Evolutionary conservation across 2,329 filamentous ascomycete species (phyloP).

Genomic region (Tolypocladium inflatum): DNA sequence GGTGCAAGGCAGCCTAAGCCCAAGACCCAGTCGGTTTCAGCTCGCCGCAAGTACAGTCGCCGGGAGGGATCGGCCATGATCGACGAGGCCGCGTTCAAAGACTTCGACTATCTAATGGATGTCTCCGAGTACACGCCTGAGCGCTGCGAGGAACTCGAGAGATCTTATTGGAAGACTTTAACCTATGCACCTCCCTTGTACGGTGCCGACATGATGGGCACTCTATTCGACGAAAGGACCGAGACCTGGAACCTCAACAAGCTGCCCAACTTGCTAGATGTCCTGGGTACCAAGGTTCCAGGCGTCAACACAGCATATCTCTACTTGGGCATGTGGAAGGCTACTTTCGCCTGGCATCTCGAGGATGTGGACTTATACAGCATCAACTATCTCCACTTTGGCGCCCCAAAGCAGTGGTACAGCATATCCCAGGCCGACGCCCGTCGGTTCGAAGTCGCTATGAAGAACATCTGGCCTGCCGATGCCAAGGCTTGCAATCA

Average conservation of each 20-base stretch:
- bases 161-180: conserved; percentile 93
- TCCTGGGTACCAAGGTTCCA: conserved; percentile 88
- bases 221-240: conserved; percentile 79
- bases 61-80: conserved; percentile 69
- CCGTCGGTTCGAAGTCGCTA: conserved; percentile 82
- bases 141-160: conserved; percentile 88
- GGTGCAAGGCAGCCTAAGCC: conserved; percentile 40
- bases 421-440: conserved; percentile 96
- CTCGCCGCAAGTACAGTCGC: conserved; percentile 77
- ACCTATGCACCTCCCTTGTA: conserved; percentile 94
- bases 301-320: conserved; percentile 97
- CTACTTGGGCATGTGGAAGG: conserved; percentile 99
- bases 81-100: conserved; percentile 82
- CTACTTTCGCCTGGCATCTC: conserved; percentile 97
- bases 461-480: conserved; percentile 90
- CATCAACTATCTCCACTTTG: conserved; percentile 99
- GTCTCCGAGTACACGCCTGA: conserved; percentile 83
- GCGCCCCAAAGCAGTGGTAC: conserved; percentile 98
- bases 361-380: conserved; percentile 99
- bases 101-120: conserved; percentile 85
- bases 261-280: conserved; percentile 84
- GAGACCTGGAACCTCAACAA: conserved; percentile 92
- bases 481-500: conserved; percentile 95
- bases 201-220: conserved; percentile 92
- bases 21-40: conserved; percentile 68